phyloP scores from a whole-genome alignment of 2,329 filamentous ascomycete genomes.

The Fusarium concolor region DNA sequence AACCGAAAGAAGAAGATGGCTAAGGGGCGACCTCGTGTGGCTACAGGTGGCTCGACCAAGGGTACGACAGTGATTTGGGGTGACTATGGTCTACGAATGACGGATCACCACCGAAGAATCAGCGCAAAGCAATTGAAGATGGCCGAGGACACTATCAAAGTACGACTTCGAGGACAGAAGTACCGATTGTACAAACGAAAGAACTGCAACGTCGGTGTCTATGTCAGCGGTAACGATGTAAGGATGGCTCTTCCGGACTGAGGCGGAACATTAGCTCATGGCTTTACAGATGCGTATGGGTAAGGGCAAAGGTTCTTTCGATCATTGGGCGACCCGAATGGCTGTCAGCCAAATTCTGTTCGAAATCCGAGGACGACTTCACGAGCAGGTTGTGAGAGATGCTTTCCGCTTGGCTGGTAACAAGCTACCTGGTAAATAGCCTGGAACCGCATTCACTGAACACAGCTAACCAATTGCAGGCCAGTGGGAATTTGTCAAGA shows the following conservation, averaged over 20 bases:
- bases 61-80: constrained; percentile 97
- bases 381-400: constrained; percentile 94
- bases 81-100: constrained; percentile 94
- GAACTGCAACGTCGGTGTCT: constrained; percentile 93
- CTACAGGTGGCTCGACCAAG: constrained; percentile 89
- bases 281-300: constrained; percentile 85
- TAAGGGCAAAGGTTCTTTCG: constrained; percentile 97
- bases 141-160: constrained; percentile 93
- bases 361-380: constrained; percentile 89
- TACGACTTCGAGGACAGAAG: constrained; percentile 87
- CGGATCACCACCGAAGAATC: constrained; percentile 91
- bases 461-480: constrained; percentile 59
- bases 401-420: constrained; percentile 94
- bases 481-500: constrained; percentile 93
- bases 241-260: constrained; percentile 43
- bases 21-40: constrained; percentile 88
- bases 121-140: constrained; percentile 87
- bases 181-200: constrained; percentile 94
- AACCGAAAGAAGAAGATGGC: constrained; percentile 87
- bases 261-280: constrained; percentile 32
- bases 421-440: constrained; percentile 84
- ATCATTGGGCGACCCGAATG: constrained; percentile 93
- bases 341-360: constrained; percentile 92
- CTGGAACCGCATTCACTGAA: not conserved
- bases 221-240: constrained; percentile 92